Base-by-base conservation (phyloP, 371 early-diverging fungal species). In the Mucor racemosus region DNA sequence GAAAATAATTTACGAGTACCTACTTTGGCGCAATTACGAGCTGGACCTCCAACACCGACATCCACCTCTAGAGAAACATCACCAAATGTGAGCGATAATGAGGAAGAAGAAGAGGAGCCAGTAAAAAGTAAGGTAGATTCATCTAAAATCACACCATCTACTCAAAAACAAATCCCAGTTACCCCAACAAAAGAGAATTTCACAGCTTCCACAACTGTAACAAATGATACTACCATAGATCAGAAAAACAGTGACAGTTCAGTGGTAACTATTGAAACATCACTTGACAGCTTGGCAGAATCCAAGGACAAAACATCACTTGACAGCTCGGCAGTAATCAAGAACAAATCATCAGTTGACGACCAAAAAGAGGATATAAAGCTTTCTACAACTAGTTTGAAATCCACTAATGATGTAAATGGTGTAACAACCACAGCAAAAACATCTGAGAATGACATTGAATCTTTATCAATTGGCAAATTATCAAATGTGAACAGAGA, bases 11-110 rank as follows among this genome's bases (percentile, higher is more conserved):
- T 62, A 8, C 13, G 31, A 6, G 65, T 65, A 4, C 70, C 70
- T 35, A 61, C 65, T 21, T 39, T 68, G 33, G 61, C 61, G 38
- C 39, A 69, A 9, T 36, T 65, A 17, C 36, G 65, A n/a, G 55
- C 64, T 41, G 68, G 58, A 9, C 50, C 65, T 1, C 40, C 68
- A 19, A 34, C n/a, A 55, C 42, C 40, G 1, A 40, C 35, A 40
- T 13, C 26, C 13, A 21, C 35, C n/a, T 46, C 34, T 15, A 33
- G 35, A 15, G 35, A 19, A 10, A n/a, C 38, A 11, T 36, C 48
- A 14, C 50, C 39, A 4, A 36, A 15, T 34, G 60, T 42, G 19
- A 63, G 63, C 15, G 68, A 62, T 21, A 63, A 58, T 36, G 68
- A 68, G 26, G 59, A 68, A 34, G 68, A 68, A 21, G 41, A 57